Evolutionary conservation across 129 eudicot species (phyloP), one percentile per base, ranked within the genome.

Genomic region (Apium graveolens): DNA sequence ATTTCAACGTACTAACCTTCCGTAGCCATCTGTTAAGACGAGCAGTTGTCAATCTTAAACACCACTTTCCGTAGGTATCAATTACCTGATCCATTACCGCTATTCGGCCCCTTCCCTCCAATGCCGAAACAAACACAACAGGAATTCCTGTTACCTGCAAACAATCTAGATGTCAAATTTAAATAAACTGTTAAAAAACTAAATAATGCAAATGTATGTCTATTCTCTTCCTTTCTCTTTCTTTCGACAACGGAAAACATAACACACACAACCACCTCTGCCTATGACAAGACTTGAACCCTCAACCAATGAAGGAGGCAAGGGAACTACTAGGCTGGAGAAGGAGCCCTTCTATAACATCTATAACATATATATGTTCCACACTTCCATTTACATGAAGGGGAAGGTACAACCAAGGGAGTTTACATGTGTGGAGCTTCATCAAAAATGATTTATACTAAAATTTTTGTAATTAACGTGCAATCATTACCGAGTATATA

Each of bases 81-180:
- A 85, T 76, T 43, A 96, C 94, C 82, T 96, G 88, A 55, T 81
- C 83, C 97, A 96, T 92, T 68, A 92, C 92, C 80, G 89, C 86
- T 55, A 82, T 79, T 71, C 97, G 87, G 29, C 97, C 97, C 81
- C 70, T 86, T 75, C 97, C 97, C 75, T 92, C 94, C 13, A 92
- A 80, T 20, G 97, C 99, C 55, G 99, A 96, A 81, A 89, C 92
- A 80, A 96, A 96, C 53, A 96, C 88, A 78, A 96, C 90, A 3
- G 99, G 99, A 78, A 96, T 89, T 76, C 99, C 99, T 17, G 96
- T 86, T 81, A 96, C 94, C 98, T 95, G 90, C 76, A 21, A 45
- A 81, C 20, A 31, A 78, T 18, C 41, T 45, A 24, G 13, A 27
- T 34, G 32, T 79, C 75, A 78, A 24, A 71, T n/a, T n/a, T 29